Base-by-base conservation (phyloP, 2,329 filamentous ascomycete genomes). In the Claviceps fusiformis region DNA sequence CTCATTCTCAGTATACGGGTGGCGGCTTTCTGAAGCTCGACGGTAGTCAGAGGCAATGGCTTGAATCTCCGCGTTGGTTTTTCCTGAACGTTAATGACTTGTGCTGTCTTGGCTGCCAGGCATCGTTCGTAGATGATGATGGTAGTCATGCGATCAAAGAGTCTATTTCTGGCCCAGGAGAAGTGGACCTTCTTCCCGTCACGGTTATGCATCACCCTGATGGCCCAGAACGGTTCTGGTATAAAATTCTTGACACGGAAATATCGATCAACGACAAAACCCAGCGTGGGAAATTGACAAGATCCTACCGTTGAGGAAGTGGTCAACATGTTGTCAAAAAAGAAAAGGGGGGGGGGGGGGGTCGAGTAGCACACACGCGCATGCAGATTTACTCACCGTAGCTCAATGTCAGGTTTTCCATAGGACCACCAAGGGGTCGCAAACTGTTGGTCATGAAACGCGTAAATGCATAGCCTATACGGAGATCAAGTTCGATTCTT, bases 221-320 rank as follows among this genome's bases (percentile, higher is more conserved):
- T 95, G 57, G 80, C 80, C 93, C 93, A 98, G 69, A 97, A 98
- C 0, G 81, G 75, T 66, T 98, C 93, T 0, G 92, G 87, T 1
- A 93, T 83, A 68, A 98, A 98, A 62, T 95, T 95, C 59, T 89
- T 85, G 53, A 98, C 93, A 52, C 88, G 84, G 63, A 95, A 89
- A 68, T 97, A 98, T 50, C 92, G 83, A 69, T 98, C 93, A 7
- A 98, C 93, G 1, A 98, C 92, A 61, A 98, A 98, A 0, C 93
- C 93, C 5, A 98, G 76, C 0, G 93, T 97, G 1, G 93, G 93
- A 64, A 98, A 98, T 67, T 98, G 93, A 61, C 93, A 98, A 4
- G 91, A 95, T 15, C 81, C 88, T 88, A n/a, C 33, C 45, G 24
- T 13, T 5, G 17, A 44, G 17, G 37, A 33, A n/a, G 35, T 41